Conservation (phyloP, 2,329 filamentous ascomycete genomes). For the Microsporum ferrugineum region DNA sequence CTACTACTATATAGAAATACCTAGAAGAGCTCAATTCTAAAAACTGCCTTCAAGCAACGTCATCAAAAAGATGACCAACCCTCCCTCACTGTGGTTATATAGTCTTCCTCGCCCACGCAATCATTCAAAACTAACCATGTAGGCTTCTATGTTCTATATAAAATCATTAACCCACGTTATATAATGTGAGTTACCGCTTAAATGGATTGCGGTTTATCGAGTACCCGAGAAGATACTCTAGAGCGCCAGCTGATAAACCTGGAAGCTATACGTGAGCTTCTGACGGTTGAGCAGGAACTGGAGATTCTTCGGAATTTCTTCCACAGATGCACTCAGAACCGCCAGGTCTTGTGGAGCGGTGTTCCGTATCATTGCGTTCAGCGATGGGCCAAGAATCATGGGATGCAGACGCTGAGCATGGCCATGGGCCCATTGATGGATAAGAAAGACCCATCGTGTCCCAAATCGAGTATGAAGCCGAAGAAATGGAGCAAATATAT, state of each 20-base stretch:
- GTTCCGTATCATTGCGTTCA: slow-evolving; percentile 16
- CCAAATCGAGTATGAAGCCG: slow-evolving; percentile 9
- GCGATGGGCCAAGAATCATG: slow-evolving; percentile 18
- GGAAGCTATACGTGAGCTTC: not conserved
- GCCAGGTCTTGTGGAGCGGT: slow-evolving; percentile 23
- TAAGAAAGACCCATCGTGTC: slow-evolving; percentile 12
- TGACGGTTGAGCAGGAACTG: slow-evolving; percentile 14
- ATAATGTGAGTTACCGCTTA: not conserved
- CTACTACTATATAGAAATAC: too few species aligned
- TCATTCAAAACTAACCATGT: too few species aligned
- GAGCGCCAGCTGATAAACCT: not conserved
- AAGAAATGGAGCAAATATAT: slow-evolving; percentile 17
- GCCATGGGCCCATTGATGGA: slow-evolving; percentile 20
- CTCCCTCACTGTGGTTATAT: too few species aligned
- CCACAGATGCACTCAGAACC: slow-evolving; percentile 10
- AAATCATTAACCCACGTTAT: too few species aligned
- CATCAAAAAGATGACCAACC: too few species aligned
- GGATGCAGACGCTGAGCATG: slow-evolving; percentile 20
- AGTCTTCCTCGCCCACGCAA: too few species aligned
- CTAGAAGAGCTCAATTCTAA: too few species aligned
- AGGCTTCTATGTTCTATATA: too few species aligned
- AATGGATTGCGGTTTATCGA: not conserved
- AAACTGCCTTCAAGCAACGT: too few species aligned
- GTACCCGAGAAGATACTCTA: not conserved
- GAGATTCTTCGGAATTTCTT: slow-evolving; percentile 14